Base-by-base conservation (phyloP, 768 basidiomycete species). In the Coprinopsis sp. region DNA sequence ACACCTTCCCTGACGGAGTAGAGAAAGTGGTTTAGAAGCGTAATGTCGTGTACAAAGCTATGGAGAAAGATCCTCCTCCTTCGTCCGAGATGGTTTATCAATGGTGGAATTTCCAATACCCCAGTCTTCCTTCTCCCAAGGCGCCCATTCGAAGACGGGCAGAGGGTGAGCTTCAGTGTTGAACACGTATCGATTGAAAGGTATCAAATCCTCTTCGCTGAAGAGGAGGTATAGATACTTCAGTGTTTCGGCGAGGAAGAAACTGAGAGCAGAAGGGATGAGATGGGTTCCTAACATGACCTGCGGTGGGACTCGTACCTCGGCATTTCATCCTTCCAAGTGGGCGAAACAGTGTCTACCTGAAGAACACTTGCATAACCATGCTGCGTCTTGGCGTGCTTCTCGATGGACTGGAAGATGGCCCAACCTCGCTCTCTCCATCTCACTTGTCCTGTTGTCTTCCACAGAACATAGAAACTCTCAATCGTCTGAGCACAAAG, bases 391-490 rank as follows among this genome's bases (percentile, higher is more conserved):
- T 70, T 76, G 2, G 81, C 66, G 50, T 77, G 63, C 10, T 69
- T 70, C 55, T 84, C 74, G 30, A 90, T 73, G 1, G 82, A 71
- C 51, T 79, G 62, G 55, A 84, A 90, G 29, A 89, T 78, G 16
- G 57, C 64, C 74, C 84, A 88, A 2, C 84, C 87, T 23, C 79
- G 76, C 46, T 89, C 81, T 43, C 87, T 70, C 87, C 87, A 89
- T 36, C 69, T 72, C 4, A 62, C 60, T 37, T 89, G 76, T 0
- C 79, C 76, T 0, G 86, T 89, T 13, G 74, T 73, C 40, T 77
- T 75, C 78, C 82, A 88, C 57, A 90, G 60, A 12, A 84, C 56
- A 60, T 81, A 88, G 46, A 90, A 65, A 21, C 78, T 81, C 57
- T 90, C 87, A 4, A 90, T 54, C 7, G 87, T 78, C 86, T 90